phyloP scores from a whole-genome alignment of 345 rosid species.

The Aquilaria malaccensis region DNA sequence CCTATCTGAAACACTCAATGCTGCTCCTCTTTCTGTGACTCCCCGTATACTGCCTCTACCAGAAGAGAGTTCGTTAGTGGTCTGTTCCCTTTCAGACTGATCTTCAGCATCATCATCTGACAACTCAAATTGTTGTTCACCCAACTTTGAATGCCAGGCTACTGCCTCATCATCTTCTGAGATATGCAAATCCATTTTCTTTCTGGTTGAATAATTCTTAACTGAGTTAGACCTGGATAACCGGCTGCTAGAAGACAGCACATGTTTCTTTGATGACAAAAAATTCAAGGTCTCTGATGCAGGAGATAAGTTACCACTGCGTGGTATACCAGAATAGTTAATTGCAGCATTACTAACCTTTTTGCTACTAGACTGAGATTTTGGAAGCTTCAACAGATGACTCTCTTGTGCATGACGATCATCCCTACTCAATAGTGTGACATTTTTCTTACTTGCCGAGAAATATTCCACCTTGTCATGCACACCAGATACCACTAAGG shows the following conservation, averaged over 20 bases:
- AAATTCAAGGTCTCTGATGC: conserved; percentile 26
- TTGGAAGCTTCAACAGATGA: conserved; percentile 20
- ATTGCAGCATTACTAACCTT: conserved; percentile 14
- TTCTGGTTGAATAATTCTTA: conserved; percentile 21
- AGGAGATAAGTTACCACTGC: conserved; percentile 11
- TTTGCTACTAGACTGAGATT: conserved; percentile 32
- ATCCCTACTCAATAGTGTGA: conserved; percentile 19
- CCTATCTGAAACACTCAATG: conserved; percentile 22
- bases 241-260: conserved; percentile 19
- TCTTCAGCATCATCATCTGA: conserved; percentile 25
- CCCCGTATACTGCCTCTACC: conserved; percentile 15
- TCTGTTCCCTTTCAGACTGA: conserved; percentile 27
- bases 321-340: conserved; percentile 19
- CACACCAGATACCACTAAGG: conserved; percentile 19
- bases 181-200: conserved; percentile 28
- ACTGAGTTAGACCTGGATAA: conserved; percentile 21
- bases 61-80: conserved; percentile 21
- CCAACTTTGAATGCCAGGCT: conserved; percentile 33
- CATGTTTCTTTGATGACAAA: conserved; percentile 32
- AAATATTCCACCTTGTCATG: conserved; percentile 16
- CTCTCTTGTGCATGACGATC: conserved; percentile 17
- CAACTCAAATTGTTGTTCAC: conserved; percentile 32
- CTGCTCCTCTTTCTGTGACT: conserved; percentile 16
- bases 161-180: conserved; percentile 26
- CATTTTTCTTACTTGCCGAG: conserved; percentile 22